A percentile compares a stretch with the other conserved stretches of the same genome.
These are phyloP conservation scores for Przewalskia tangutica DNA, from an alignment of 257 asterid species.

Conservation along the genomic window DNA sequence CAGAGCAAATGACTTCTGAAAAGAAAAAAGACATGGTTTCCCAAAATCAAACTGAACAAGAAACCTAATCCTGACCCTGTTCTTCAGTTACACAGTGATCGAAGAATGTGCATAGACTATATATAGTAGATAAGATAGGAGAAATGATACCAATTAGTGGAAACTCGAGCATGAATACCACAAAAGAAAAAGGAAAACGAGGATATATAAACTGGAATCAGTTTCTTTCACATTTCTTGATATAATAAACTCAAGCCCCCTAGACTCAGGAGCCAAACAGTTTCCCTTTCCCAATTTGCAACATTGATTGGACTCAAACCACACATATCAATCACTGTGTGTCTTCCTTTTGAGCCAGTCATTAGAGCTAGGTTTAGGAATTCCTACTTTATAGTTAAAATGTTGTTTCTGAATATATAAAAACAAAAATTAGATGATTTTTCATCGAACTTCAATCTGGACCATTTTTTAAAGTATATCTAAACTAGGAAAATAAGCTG, in stretches of 20 bases:
- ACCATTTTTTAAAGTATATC: background rate
- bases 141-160: background rate
- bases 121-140: no score
- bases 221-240: background rate
- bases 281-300: background rate
- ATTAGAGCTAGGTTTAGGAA: background rate
- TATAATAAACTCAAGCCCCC: background rate
- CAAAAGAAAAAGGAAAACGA: background rate
- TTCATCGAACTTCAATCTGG: background rate
- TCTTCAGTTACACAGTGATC: background rate
- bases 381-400: background rate
- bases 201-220: background rate
- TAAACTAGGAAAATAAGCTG: background rate
- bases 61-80: background rate
- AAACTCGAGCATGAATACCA: background rate
- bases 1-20: background rate
- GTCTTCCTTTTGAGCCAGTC: background rate
- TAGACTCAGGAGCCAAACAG: background rate
- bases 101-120: background rate
- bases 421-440: no score
- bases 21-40: background rate
- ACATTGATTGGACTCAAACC: background rate
- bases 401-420: background rate
- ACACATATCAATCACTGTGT: background rate
- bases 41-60: background rate